Conservation (phyloP, 2,329 filamentous ascomycete species). For the Cladosporium cucumerinum region DNA sequence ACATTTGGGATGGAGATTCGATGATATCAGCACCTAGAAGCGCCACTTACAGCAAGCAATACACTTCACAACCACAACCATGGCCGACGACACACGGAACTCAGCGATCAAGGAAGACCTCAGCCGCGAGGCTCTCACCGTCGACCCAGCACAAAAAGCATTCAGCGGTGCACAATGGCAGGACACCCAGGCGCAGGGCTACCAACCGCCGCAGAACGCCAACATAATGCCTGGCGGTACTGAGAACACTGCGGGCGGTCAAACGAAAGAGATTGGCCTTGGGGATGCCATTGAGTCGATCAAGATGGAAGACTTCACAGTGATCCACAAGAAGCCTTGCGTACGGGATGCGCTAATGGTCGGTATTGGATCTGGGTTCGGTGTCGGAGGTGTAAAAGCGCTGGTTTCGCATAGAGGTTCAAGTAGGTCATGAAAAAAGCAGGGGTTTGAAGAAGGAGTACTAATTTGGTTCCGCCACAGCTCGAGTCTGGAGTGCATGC, state of each 20-base stretch:
- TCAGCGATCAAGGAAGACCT: slow-evolving; percentile 18
- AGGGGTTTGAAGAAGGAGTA: background rate
- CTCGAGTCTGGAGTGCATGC: slow-evolving; percentile 62
- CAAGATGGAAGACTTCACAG: slow-evolving; percentile 64
- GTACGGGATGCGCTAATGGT: slow-evolving; percentile 77
- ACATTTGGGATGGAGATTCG: background rate
- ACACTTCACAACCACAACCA: slow-evolving; percentile 24
- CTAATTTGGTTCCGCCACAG: slow-evolving; percentile 37
- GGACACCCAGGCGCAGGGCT: slow-evolving; percentile 22
- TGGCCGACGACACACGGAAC: slow-evolving; percentile 48
- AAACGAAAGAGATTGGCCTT: slow-evolving; percentile 53
- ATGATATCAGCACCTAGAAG: slow-evolving; percentile 16
- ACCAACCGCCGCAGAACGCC: slow-evolving; percentile 43
- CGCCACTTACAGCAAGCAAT: background rate
- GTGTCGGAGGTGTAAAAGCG: slow-evolving; percentile 68
- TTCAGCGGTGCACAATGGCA: slow-evolving; percentile 37
- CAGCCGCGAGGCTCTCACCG: slow-evolving; percentile 31
- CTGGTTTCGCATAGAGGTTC: slow-evolving; percentile 61
- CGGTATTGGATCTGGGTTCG: slow-evolving; percentile 77
- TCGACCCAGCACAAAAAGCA: slow-evolving; percentile 31
- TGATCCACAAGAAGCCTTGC: slow-evolving; percentile 76
- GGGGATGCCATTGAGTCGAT: slow-evolving; percentile 62
- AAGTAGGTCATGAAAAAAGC: slow-evolving; percentile 41
- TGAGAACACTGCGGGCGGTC: slow-evolving; percentile 60
- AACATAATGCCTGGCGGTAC: slow-evolving; percentile 56